Evolutionary conservation across 2,329 filamentous ascomycete genomes (phyloP).

Genomic region (Fusarium pilosicola): DNA sequence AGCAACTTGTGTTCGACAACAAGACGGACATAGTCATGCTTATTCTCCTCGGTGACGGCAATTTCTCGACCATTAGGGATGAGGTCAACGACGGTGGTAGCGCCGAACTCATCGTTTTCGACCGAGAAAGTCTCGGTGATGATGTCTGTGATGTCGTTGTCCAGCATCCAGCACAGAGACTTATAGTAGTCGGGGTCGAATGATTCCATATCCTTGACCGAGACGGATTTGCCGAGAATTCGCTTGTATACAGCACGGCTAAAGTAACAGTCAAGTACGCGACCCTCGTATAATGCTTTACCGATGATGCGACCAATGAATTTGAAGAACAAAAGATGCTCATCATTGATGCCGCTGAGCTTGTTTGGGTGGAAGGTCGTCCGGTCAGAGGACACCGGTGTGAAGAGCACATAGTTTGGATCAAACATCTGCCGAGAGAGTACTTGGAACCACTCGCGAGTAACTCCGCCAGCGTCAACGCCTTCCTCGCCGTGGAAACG

Average conservation of each 20-base stretch:
- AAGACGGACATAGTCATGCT: conserved; percentile 94
- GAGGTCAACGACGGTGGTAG: conserved; percentile 86
- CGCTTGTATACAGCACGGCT: conserved; percentile 98
- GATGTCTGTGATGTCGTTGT: conserved; percentile 98
- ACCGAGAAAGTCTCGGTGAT: conserved; percentile 96
- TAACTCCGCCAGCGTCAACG: conserved; percentile 96
- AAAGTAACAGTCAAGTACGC: conserved; percentile 97
- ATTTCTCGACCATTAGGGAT: conserved; percentile 90
- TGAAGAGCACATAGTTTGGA: conserved; percentile 95
- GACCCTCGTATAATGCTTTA: conserved; percentile 95
- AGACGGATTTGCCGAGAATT: conserved; percentile 93
- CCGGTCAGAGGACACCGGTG: conserved; percentile 93
- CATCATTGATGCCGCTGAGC: conserved; percentile 90
- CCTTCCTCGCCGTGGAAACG: conserved; percentile 97
- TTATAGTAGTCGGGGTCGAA: conserved; percentile 99
- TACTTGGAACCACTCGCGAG: conserved; percentile 98
- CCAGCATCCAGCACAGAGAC: conserved; percentile 96
- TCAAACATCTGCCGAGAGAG: conserved; percentile 99
- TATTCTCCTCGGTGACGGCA: conserved; percentile 96
- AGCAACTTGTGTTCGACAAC: conserved; percentile 95
- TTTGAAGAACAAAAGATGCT: conserved; percentile 98
- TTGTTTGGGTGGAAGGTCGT: conserved; percentile 99
- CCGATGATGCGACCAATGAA: conserved; percentile 99
- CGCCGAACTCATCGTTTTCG: conserved; percentile 93
- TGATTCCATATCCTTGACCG: conserved; percentile 99